Evolutionary conservation across 177 flowering plant species (phyloP), one percentile per base, ranked within the genome.

Genomic region (Vitis hybrid): DNA sequence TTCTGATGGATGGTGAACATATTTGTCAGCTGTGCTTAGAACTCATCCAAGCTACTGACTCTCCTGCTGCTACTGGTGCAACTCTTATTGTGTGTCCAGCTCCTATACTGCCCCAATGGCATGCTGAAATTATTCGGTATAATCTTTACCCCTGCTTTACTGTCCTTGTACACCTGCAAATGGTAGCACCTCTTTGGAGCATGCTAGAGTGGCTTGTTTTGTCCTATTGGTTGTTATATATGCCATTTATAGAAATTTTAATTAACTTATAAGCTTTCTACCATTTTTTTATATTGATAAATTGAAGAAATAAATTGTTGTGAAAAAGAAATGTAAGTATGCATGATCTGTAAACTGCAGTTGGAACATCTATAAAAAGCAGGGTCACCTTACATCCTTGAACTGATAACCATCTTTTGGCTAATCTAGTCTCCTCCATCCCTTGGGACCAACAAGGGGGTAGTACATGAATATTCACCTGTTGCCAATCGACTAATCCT

Each of bases 11-110:
- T 51, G 96, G 82, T 20, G 82, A 79, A 75, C 68, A 87, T 78
- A 72, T 87, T 31, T 95, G 97, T 79, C 83, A 81, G 66, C 58
- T 80, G 19, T 95, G 99, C 81, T 81, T 75, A 3, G 93, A 88
- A 79, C 77, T 92, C 71, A 84, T 90, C 64, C 82, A 87, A 78
- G 97, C 82, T 71, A 79, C 91, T 62, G 82, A 84, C 55, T 81
- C 94, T 75, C 92, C 93, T 44, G 69, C 88, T 71, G 68, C 81
- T 64, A 81, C 89, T 70, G 91, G 90, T 73, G 94, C 97, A 18
- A 95, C 97, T 82, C 94, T 92, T 71, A 84, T 95, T 11, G 94
- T 95, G 52, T 95, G 97, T 78, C 99, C 99, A 53, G 85, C 94
- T 70, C 89, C 99, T 56, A 95, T 92, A 79, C 82, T 92, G 79